Percentiles rank a stretch among this genome's conserved stretches.
phyloP scores from a whole-genome alignment of 805 yeast species.

The Candida ipomoeae region DNA sequence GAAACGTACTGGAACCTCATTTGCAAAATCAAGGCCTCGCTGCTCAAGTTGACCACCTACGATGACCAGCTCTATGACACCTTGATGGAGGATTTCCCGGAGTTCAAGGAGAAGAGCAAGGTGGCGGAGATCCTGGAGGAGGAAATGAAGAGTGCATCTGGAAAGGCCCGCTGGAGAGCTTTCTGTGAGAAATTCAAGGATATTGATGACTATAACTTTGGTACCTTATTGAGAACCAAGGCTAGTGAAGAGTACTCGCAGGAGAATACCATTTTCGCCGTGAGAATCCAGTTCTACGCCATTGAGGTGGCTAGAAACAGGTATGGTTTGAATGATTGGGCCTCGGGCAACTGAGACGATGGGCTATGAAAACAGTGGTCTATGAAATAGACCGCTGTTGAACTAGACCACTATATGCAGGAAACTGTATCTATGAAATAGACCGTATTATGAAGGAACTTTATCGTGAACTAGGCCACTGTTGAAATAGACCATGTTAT shows the following conservation, averaged over 20 bases:
- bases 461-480: too few relatives aligned
- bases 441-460: too few relatives aligned
- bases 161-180: constrained; percentile 88
- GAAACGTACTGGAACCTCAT: constrained; percentile 89
- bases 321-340: constrained; percentile 90
- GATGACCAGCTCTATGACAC: constrained; percentile 67
- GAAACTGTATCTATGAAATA: too few relatives aligned
- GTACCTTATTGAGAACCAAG: constrained; percentile 82
- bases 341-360: constrained; percentile 20
- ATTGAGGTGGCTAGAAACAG: constrained; percentile 92
- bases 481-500: too few relatives aligned
- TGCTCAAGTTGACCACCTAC: constrained; percentile 63
- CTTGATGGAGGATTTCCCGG: constrained; percentile 79
- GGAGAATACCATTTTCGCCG: constrained; percentile 80
- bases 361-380: too few relatives aligned
- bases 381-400: too few relatives aligned
- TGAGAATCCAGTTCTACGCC: constrained; percentile 92
- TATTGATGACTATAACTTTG: constrained; percentile 91
- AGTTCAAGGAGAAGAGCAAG: constrained; percentile 58
- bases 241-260: constrained; percentile 72
- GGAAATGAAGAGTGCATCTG: constrained; percentile 72
- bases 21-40: constrained; percentile 71
- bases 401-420: too few relatives aligned
- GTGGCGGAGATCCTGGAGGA: constrained; percentile 65
- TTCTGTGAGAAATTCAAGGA: constrained; percentile 81